Conservation (phyloP, 768 basidiomycete genomes). For the Podaxis sp. region DNA sequence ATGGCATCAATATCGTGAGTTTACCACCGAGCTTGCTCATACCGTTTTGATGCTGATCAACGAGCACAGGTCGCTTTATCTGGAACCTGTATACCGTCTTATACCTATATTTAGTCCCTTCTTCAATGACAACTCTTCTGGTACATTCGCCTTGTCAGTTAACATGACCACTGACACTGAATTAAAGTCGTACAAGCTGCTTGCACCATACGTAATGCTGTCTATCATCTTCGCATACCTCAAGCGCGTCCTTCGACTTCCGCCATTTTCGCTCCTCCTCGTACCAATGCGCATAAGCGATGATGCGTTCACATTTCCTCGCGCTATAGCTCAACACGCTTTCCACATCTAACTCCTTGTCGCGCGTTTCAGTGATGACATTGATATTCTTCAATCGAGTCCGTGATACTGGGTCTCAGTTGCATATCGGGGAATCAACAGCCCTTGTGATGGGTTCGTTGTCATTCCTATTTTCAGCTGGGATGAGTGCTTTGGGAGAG, state of each 20-base stretch:
- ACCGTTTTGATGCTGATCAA: not conserved
- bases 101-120: constrained; percentile 87
- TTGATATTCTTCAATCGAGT: constrained; percentile 83
- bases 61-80: constrained; percentile 67
- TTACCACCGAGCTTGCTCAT: not conserved
- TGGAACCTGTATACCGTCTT: constrained; percentile 84
- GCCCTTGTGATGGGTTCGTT: constrained; percentile 86
- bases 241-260: constrained; percentile 64
- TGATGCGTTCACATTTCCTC: constrained; percentile 36
- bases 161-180: not conserved
- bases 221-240: constrained; percentile 68
- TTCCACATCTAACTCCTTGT: not conserved
- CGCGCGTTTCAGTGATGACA: constrained; percentile 62
- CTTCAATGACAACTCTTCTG: constrained; percentile 71
- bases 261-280: constrained; percentile 79
- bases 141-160: constrained; percentile 33
- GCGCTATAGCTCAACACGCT: no score
- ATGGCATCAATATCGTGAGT: constrained; percentile 78
- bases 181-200: constrained; percentile 73
- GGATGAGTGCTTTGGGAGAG: constrained; percentile 73
- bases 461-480: constrained; percentile 76
- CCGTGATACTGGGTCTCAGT: constrained; percentile 83
- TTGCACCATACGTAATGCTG: constrained; percentile 78
- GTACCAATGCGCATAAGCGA: constrained; percentile 76
- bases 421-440: constrained; percentile 85